phyloP scores from a whole-genome alignment of 352 stramenopile genomes.

The Pythium myriotylum region DNA sequence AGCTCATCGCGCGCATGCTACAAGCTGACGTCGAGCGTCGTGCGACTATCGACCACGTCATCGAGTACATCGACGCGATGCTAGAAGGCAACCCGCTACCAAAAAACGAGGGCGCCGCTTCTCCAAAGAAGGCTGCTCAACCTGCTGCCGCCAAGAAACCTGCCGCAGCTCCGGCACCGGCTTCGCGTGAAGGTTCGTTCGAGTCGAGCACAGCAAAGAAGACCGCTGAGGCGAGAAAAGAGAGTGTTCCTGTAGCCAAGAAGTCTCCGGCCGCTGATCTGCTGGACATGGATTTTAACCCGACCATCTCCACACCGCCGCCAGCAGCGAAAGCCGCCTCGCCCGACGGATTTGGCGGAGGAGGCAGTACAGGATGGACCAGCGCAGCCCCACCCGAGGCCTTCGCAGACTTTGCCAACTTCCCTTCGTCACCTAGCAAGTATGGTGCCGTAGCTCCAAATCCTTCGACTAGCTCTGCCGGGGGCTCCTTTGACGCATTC shows the following conservation, averaged over 20 bases:
- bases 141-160: slow-evolving; percentile 7
- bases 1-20: slow-evolving; percentile 92
- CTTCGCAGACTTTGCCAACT: slow-evolving; percentile 73
- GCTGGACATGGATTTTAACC: slow-evolving; percentile 72
- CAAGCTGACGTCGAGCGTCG: slow-evolving; percentile 89
- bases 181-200: slow-evolving; percentile 28
- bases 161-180: slow-evolving; percentile 11
- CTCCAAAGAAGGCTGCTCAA: slow-evolving; percentile 21
- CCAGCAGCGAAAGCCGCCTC: slow-evolving; percentile 15
- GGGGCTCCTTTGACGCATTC: slow-evolving; percentile 48
- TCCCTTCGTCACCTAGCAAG: slow-evolving; percentile 38
- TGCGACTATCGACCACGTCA: slow-evolving; percentile 92
- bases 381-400: slow-evolving; percentile 26
- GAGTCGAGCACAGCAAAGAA: slow-evolving; percentile 35
- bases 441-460: slow-evolving; percentile 15
- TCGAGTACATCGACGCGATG: slow-evolving; percentile 86
- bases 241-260: slow-evolving; percentile 36
- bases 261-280: slow-evolving; percentile 48
- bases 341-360: slow-evolving; percentile 21
- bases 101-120: slow-evolving; percentile 17
- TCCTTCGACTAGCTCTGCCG: neutral
- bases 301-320: slow-evolving; percentile 43
- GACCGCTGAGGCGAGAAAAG: slow-evolving; percentile 59
- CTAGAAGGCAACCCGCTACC: slow-evolving; percentile 38
- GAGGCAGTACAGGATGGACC: slow-evolving; percentile 16